phyloP scores from a whole-genome alignment of 2,329 filamentous ascomycete species.

The Trichophyton benhamiae region DNA sequence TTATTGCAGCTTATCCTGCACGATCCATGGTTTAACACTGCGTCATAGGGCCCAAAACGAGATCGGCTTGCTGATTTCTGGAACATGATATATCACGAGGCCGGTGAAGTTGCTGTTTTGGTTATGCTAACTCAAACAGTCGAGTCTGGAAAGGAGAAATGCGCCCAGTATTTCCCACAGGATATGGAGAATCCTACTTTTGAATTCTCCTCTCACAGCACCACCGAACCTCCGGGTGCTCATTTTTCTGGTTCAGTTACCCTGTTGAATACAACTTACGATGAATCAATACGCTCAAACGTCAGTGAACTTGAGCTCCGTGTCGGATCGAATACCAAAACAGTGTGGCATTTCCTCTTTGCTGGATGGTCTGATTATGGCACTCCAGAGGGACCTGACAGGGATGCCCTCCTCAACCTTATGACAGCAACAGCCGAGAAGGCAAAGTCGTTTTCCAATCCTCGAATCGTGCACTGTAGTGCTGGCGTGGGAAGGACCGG shows the following conservation, averaged over 20 bases:
- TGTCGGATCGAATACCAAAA: conserved; percentile 43
- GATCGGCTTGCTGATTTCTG: conserved; percentile 71
- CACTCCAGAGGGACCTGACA: conserved; percentile 51
- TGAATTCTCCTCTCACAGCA: conserved; percentile 26
- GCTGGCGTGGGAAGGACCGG: conserved; percentile 89
- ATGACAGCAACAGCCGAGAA: conserved; percentile 38
- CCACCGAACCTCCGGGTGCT: conserved; percentile 41
- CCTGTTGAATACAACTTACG: conserved; percentile 44
- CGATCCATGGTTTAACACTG: background rate
- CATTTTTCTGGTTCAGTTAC: conserved; percentile 36
- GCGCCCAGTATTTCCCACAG: conserved; percentile 73
- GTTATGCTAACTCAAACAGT: conserved; percentile 89
- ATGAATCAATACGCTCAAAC: conserved; percentile 50
- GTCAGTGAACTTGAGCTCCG: conserved; percentile 56
- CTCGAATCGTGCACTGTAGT: conserved; percentile 75
- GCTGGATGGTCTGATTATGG: conserved; percentile 83
- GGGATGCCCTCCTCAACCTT: conserved; percentile 39
- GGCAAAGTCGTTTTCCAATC: conserved; percentile 43
- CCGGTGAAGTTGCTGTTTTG: conserved; percentile 62
- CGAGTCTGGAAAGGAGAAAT: conserved; percentile 69
- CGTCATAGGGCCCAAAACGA: conserved; percentile 57
- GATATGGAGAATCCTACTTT: conserved; percentile 41
- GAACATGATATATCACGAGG: conserved; percentile 88
- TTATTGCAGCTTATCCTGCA: background rate
- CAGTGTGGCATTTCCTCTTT: conserved; percentile 76